Base-by-base conservation (phyloP, 1,284 basidiomycete species). In the Taiwanofungus camphoratus region DNA sequence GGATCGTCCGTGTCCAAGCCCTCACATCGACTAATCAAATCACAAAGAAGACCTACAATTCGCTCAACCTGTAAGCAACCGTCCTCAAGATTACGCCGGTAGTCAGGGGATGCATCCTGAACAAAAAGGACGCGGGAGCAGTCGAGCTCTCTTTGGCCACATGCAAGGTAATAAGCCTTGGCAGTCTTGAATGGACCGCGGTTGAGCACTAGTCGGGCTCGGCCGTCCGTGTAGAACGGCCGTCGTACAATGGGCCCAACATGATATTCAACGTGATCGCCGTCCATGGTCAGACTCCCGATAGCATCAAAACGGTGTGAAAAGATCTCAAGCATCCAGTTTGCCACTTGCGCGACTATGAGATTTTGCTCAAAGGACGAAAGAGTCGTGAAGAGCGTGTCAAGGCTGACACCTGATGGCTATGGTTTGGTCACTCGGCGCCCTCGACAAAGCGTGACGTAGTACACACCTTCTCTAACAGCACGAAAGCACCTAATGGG, bases 101-200 rank as follows among this genome's bases (percentile, higher is more conserved):
- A 66, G 8, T 51, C 54, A 2, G 51, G 51, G 11, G 62, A 57
- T 7, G 61, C 60, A 23, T 59, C 59, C 38, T 63, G 59, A 1
- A 58, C 52, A 37, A 60, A 60, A 24, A 64, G 54, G 19, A 54
- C 58, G 16, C 59, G 52, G 11, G 57, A 48, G 33, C 53, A 58
- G 21, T 64, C 64, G 20, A 63, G 53, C 41, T 66, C 64, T 15
- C 64, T 55, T 39, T 64, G 64, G 1, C 62, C 59, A 34, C 63
- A 66, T 6, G 64, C 62, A 8, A 52, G 40, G 41, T 62, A 61
- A 44, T 65, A 66, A 12, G 52, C 60, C 29, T 53, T 52, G 0
- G 58, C 56, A 9, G 53, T 53, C 5, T 31, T 33, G 38, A 60
- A 66, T 0, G 64, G 64, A 0, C 64, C 62, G 8, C 64, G 61